Base-by-base conservation (phyloP, 1,284 basidiomycete genomes). In the Pterula multifida region DNA sequence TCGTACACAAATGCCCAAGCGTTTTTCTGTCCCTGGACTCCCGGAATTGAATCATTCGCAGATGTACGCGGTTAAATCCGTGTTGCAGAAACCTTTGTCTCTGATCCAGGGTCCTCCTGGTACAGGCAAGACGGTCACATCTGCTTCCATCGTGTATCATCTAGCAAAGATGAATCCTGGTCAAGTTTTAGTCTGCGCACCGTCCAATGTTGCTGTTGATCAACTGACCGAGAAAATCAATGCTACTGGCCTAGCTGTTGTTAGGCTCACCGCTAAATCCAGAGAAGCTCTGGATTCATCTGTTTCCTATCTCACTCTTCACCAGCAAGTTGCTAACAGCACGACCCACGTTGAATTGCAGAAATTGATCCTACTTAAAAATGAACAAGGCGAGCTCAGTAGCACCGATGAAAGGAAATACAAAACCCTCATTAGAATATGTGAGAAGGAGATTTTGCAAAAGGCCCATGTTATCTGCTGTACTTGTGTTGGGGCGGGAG, bases 181-280 rank as follows among this genome's bases (percentile, higher is more conserved):
- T 26, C 96, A 98, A 67, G 96, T 99, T 22, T 85, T 99, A 39
- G 96, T 99, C 53, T 96, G 94, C 64, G 96, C 96, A 1, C 96
- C 96, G 0, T 98, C 96, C 50, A 99, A 99, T 69, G 96, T 99
- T 56, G 96, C 96, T 46, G 96, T 99, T 51, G 96, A 99, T 65
- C 96, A 99, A 64, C 78, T 99, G 51, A 96, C 94, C 17, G 96
- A 98, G 68, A 98, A 98, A 73, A 98, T 99, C 54, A 95, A 98
- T 62, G 73, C 84, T 22, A 98, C 96, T 3, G 95, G 96, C 0
- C 76, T 98, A 58, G 98, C 98, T 67, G 96, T 97, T 53, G 96
- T 98, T 45, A 90, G 96, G 46, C 75, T 98, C 22, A 96, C 93
- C 1, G 96, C 96, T 54, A 98, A 98, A 65, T 97, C 92, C 9